A percentile compares a stretch with the other conserved stretches of the same genome.
Evolutionary conservation across 2,329 filamentous ascomycete genomes (phyloP).

Genomic region (Penicillium sp.): DNA sequence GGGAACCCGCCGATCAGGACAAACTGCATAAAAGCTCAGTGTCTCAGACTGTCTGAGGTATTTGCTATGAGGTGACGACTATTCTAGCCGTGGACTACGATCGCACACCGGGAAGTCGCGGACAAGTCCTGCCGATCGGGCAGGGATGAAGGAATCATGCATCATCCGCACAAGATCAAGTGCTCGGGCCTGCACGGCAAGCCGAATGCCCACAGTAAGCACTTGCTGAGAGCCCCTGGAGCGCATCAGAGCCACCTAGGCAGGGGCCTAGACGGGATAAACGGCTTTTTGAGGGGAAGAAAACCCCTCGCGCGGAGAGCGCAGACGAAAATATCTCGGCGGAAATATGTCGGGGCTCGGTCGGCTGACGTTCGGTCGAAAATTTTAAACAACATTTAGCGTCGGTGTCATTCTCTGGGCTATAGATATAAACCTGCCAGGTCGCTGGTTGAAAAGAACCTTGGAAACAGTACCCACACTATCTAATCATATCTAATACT

Average conservation of each 20-base stretch:
- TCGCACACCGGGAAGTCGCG: too few species aligned
- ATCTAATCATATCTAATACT: background rate
- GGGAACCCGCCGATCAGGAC: too few species aligned
- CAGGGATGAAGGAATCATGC: background rate
- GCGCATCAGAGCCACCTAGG: background rate
- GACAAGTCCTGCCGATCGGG: too few species aligned
- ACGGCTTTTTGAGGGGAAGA: background rate
- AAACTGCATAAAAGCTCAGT: too few species aligned
- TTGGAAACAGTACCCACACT: background rate
- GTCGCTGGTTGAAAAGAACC: background rate
- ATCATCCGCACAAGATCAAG: background rate
- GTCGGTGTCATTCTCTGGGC: background rate
- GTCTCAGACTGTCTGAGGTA: too few species aligned
- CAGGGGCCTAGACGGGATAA: background rate
- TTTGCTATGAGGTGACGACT: too few species aligned
- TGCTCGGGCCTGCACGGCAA: background rate
- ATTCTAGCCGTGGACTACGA: too few species aligned
- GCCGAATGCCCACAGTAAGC: background rate
- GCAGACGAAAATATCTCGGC: conserved; percentile 1
- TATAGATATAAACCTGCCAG: conserved; percentile 2
- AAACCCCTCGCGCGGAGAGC: background rate
- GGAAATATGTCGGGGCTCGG: background rate
- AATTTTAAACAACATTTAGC: background rate
- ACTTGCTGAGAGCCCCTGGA: background rate
- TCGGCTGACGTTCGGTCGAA: conserved; percentile 4